Evolutionary conservation across 202 grass and related monocot genomes (phyloP), one percentile per base, ranked within the genome.

Genomic region (Carex sylvatica): DNA sequence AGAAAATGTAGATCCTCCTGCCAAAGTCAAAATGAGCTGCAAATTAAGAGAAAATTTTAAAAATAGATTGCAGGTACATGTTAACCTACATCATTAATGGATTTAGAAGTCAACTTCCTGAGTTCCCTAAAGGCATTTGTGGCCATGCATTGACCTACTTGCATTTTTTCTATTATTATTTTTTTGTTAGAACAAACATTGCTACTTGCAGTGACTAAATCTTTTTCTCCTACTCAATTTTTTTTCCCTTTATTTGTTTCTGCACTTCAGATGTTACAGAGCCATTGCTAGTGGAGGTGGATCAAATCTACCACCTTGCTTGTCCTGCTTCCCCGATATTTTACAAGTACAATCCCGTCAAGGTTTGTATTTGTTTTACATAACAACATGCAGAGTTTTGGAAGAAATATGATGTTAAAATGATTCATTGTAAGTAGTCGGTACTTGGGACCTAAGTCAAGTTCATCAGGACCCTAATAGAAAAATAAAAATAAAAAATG

Each of bases 261-360:
- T 82, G 9, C 40, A 54, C 84, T 86, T 75, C 49, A 98, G 95
- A 98, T 93, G 92, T 95, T 85, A 98, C 95, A 5, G 49, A 98
- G 46, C 86, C 95, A 13, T 75, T 98, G 77, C 86, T 98, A 78
- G 89, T 95, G 84, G 95, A 98, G 88, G 95, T 98, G 85, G 95
- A 98, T 85, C 95, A 98, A 77, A 95, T 98, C 56, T 98, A 98
- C 59, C 95, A 98, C 87, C 95, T 98, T 93, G 95, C 95, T 89
- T 98, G 95, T 83, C 95, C 95, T 81, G 92, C 95, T 80, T 98
- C 95, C 74, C 95, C 95, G 73, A 98, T 98, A 85, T 98, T 98
- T 84, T 98, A 98, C 90, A 98, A 98, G 83, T 94, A 98, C 87
- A 98, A 98, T 28, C 95, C 95, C 73, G 95, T 98, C 60, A 98